Base-by-base conservation (phyloP, 2,329 filamentous ascomycete genomes). In the Penicillium sp. region DNA sequence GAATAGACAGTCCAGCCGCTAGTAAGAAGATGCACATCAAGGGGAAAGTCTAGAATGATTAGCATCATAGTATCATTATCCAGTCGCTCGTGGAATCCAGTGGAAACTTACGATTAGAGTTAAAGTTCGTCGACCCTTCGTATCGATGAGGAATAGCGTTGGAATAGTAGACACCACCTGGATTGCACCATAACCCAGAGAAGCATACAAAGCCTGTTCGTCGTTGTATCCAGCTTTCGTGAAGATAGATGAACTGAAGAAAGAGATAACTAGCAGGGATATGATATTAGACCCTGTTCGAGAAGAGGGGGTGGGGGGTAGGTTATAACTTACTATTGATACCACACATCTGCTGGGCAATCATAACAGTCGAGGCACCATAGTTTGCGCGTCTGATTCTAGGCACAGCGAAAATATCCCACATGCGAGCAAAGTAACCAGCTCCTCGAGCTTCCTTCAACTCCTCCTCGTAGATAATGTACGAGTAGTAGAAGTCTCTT, bases 331-430 rank as follows among this genome's bases (percentile, higher is more conserved):
- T 31, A 45, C 42, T 66, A 51, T 68, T 68, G 42, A 68, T 79
- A 72, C 81, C 82, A 63, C 85, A 88, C 81, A 88, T 86, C 67
- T 89, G 86, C 69, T 89, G 87, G 0, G 85, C 85, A 65, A 89
- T 84, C 90, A 95, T 95, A 62, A 92, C 89, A 1, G 86, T 85
- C 55, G 86, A 89, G 1, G 90, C 87, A 6, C 89, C 90, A 21
- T 88, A 79, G 5, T 86, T 91, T 3, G 91, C 90, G n/a, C 77
- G 74, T 43, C 77, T 67, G 47, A 79, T 72, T 24, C 77, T 69
- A 13, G 77, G 75, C 16, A 79, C 73, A 1, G 75, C 74, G 59
- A 79, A 79, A 0, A 82, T 71, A 40, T 79, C 71, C 47, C 74
- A 58, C 62, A 90, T 83, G 23, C 88, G 83, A 11, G 77, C 80